Base-by-base conservation (phyloP, 768 basidiomycete species). In the Psilocybe cyanescens region DNA sequence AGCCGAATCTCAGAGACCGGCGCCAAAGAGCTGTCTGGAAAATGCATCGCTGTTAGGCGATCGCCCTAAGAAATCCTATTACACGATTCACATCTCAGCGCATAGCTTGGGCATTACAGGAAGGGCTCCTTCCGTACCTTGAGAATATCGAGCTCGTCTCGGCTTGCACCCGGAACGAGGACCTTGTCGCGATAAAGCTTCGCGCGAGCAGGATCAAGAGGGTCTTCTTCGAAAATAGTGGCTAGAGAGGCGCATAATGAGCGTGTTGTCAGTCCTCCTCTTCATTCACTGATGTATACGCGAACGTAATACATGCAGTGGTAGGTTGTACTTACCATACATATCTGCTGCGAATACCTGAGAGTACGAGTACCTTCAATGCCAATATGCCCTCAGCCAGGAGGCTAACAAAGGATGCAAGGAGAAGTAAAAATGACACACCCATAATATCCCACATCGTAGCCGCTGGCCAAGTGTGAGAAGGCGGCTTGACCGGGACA, bases 221-320 rank as follows among this genome's bases (percentile, higher is more conserved):
- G 92, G 67, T 91, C 89, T 31, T 79, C 77, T 68, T 91, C 88
- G 79, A 95, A 95, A 17, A 95, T 83, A 1, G 91, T 89, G 29
- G 83, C 81, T 84, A 65, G 41, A 28, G 17, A 41, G 9, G 35
- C 16, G 8, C 4, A 53, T 8, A 8, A 49, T 31, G 44, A 37
- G 12, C 7, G 24, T 4, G n/a, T 7, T 45, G n/a, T 14, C 28
- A n/a, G 30, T 49, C 8, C 39, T 41, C 19, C 31, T 14, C 16
- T n/a, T 4, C 12, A 45, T n/a, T n/a, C 12, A 8, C 4, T 33
- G 51, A 53, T 4, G 6, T 24, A 1, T 2, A 2, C 24, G 24
- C 24, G 24, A 24, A 2, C 24, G 24, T 24, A 24, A 24, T 24
- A 24, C 24, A 24, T 24, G 24, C 24, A 24, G 24, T 24, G 24